These are phyloP conservation scores for Chaetomium sp. DNA, from an alignment of 2,329 filamentous ascomycete species.

Conservation along the genomic window DNA sequence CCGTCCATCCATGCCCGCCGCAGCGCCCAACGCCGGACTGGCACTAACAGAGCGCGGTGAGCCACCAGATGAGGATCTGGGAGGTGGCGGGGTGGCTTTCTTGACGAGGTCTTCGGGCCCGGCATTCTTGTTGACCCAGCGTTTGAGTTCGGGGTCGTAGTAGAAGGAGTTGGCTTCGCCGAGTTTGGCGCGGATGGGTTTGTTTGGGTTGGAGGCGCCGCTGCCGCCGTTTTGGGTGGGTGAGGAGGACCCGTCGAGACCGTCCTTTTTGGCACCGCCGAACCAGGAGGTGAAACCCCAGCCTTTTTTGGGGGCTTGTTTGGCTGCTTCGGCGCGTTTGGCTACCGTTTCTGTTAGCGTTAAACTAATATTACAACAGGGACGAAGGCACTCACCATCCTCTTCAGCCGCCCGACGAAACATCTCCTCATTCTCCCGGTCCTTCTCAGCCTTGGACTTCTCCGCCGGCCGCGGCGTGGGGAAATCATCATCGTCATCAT, in stretches of 20 bases:
- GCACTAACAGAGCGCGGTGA: constrained; percentile 45
- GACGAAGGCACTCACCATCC: constrained; percentile 47
- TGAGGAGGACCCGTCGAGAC: constrained; percentile 39
- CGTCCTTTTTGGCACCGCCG: constrained; percentile 49
- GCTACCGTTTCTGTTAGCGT: constrained; percentile 39
- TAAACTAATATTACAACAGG: background rate
- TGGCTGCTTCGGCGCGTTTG: constrained; percentile 51
- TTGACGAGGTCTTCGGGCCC: constrained; percentile 57
- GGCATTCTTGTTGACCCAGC: constrained; percentile 96
- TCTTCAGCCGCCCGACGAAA: constrained; percentile 78
- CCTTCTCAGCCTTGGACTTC: constrained; percentile 61
- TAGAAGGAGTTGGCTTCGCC: constrained; percentile 90
- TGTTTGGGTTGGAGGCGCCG: constrained; percentile 41
- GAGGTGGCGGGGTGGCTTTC: constrained; percentile 71
- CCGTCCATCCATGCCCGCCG: constrained; percentile 16
- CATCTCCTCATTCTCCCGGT: constrained; percentile 76
- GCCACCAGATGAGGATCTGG: constrained; percentile 42
- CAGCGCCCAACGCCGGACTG: constrained; percentile 45
- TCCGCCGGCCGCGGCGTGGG: constrained; percentile 45
- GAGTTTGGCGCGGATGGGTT: constrained; percentile 84
- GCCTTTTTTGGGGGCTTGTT: constrained; percentile 52
- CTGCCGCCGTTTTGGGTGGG: constrained; percentile 34
- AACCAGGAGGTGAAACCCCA: constrained; percentile 89
- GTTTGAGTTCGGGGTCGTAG: constrained; percentile 92
- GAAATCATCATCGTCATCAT: constrained; percentile 73